Conservation (phyloP, 176 grass and related monocot species). For the Lolium multiflorum region DNA sequence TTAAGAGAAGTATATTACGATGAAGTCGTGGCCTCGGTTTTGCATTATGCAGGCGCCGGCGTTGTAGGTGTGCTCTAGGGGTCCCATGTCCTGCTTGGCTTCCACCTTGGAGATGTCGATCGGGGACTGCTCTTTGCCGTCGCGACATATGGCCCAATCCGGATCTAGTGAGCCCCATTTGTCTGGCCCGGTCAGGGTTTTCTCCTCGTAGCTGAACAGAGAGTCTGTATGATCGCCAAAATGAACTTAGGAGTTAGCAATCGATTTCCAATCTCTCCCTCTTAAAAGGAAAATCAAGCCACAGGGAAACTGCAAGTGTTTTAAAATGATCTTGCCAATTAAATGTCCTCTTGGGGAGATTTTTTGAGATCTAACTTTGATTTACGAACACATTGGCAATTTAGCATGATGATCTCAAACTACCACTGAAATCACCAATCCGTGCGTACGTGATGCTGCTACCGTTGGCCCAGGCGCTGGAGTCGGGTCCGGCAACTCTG, state of each 20-base stretch:
- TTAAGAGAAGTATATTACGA: constrained; percentile 32
- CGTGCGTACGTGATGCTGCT: background rate
- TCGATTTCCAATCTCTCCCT: background rate
- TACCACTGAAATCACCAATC: background rate
- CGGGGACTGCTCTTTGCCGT: constrained; percentile 68
- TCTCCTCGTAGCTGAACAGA: constrained; percentile 47
- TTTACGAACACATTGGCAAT: background rate
- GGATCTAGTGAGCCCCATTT: constrained; percentile 52
- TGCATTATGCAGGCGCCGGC: constrained; percentile 27
- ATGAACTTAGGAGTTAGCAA: background rate
- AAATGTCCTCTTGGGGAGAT: background rate
- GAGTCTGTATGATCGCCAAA: constrained; percentile 27
- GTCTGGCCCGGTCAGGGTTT: constrained; percentile 36
- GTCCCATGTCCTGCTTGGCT: constrained; percentile 32
- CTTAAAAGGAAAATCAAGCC: background rate
- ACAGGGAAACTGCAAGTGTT: background rate
- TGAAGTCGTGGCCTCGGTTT: constrained; percentile 73
- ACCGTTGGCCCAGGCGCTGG: background rate
- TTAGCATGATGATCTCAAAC: constrained; percentile 3
- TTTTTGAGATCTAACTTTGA: background rate
- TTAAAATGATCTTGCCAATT: no score
- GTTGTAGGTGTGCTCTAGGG: constrained; percentile 44
- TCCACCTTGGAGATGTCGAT: constrained; percentile 57
- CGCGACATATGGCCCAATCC: constrained; percentile 60
- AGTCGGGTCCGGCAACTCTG: background rate